Base-by-base conservation (phyloP, 352 stramenopile species). In the Globisporangium lucens region DNA sequence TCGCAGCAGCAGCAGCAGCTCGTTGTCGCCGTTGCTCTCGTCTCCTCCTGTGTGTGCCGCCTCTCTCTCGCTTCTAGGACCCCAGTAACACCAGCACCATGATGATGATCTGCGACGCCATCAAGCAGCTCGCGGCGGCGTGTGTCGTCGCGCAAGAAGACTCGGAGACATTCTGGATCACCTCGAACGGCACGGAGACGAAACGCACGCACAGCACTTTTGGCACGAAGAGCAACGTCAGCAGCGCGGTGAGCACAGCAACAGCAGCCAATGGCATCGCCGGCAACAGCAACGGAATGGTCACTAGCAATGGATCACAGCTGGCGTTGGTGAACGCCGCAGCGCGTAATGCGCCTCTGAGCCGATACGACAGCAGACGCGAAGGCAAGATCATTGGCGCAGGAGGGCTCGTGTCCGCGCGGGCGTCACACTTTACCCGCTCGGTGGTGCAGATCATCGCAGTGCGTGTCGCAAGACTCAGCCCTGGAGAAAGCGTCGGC, bases 401-500 rank as follows among this genome's bases (percentile, higher is more conserved):
- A 36, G 66, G 66, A 20, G 55, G 52, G 4, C 59, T 67, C 59
- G 59, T 67, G 29, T 67, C 66, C 15, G 35, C 66, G 22, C 66
- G 66, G 6, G 49, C 59, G 41, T 66, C 66, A 17, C 74, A 76
- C 33, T 85, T 85, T 30, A 85, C 78, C 63, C 76, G 76, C 27
- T 75, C 77, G 0, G 80, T 89, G 30, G 80, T 88, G 70, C 77
- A 72, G 43, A 71, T 84, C 49, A 76, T 84, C 47, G 71, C 73
- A 46, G 66, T 92, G 57, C 80, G 66, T 1, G 79, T 89, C n/a
- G 27, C 68, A 4, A 74, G 68, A 33, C 52, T 75, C 63, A 66
- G 57, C 1, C 43, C 61, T 0, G 63, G 65, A 51, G 70, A 80
- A 57, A 68, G 63, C n/a, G 33, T 74, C 17, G 75, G 70, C 15